A percentile compares a stretch with the other conserved stretches of the same genome.
These are phyloP conservation scores for Aschersonia sp. DNA, from an alignment of 2,329 filamentous ascomycete species.

Conservation along the genomic window DNA sequence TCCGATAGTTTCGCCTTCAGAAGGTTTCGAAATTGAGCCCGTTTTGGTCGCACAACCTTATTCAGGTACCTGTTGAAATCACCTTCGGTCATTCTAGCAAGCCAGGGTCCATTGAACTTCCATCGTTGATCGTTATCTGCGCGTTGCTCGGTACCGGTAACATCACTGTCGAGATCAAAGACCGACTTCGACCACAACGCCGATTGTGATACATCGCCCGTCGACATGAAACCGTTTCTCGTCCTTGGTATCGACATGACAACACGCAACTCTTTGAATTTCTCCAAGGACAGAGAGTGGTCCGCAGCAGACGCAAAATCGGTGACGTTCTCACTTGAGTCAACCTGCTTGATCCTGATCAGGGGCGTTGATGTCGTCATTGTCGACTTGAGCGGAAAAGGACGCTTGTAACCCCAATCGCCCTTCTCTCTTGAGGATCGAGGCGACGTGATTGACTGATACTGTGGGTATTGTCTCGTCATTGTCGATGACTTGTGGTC, in stretches of 20 bases:
- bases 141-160: constrained; percentile 26
- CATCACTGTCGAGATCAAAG: constrained; percentile 44
- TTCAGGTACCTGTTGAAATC: constrained; percentile 42
- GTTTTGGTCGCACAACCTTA: constrained; percentile 36
- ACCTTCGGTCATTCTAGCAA: constrained; percentile 46
- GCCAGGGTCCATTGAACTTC: constrained; percentile 55
- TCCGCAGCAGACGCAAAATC: constrained; percentile 77
- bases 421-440: constrained; percentile 57
- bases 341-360: constrained; percentile 63
- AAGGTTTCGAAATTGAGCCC: constrained; percentile 38
- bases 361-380: constrained; percentile 58
- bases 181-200: constrained; percentile 30
- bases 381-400: constrained; percentile 65
- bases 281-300: constrained; percentile 65
- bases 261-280: constrained; percentile 73
- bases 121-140: constrained; percentile 36
- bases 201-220: constrained; percentile 2
- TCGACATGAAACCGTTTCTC: constrained; percentile 5
- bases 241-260: constrained; percentile 44
- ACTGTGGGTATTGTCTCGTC: constrained; percentile 66
- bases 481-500: constrained; percentile 22
- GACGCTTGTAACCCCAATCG: constrained; percentile 87
- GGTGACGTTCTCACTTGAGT: constrained; percentile 78
- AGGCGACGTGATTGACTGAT: constrained; percentile 71
- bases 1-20: constrained; percentile 33